phyloP scores from a whole-genome alignment of 257 asterid genomes.

The Cordia subcordata region DNA sequence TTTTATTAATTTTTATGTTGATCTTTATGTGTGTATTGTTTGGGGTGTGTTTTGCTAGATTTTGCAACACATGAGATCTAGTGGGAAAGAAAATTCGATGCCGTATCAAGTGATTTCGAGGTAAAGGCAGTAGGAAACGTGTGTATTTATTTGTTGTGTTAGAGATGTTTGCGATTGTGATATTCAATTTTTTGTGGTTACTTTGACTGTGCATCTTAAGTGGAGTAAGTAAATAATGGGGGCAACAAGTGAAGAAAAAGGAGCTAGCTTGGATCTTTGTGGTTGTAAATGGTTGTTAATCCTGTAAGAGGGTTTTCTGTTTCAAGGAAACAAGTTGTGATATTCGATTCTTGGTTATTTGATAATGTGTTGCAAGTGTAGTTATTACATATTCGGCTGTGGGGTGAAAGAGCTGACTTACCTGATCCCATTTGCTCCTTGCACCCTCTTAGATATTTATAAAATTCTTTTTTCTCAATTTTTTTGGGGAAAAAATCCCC shows the following conservation, averaged over 20 bases:
- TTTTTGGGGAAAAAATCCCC: too few species aligned
- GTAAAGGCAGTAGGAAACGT: constrained; percentile 31
- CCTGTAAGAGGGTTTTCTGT: too few species aligned
- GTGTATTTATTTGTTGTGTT: not conserved
- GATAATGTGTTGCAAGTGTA: too few species aligned
- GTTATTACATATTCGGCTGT: too few species aligned
- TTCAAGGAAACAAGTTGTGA: too few species aligned
- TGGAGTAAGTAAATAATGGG: not conserved
- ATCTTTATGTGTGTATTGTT: constrained; percentile 1
- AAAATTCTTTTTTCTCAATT: too few species aligned
- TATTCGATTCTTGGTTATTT: too few species aligned
- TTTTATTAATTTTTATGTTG: too few species aligned
- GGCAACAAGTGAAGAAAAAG: not conserved
- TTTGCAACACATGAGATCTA: constrained; percentile 95
- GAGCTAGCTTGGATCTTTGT: not conserved
- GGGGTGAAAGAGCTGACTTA: too few species aligned
- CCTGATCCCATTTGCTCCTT: too few species aligned
- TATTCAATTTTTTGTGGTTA: not conserved
- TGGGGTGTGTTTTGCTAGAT: constrained; percentile 40
- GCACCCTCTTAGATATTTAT: too few species aligned
- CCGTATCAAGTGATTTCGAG: constrained; percentile 98
- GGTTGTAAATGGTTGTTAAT: not conserved
- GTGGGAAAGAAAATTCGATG: constrained; percentile 97
- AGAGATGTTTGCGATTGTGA: too few species aligned
- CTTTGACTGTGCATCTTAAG: not conserved